These are phyloP conservation scores for Ophiocytium majus DNA, from an alignment of 352 stramenopile species.

Conservation along the genomic window DNA sequence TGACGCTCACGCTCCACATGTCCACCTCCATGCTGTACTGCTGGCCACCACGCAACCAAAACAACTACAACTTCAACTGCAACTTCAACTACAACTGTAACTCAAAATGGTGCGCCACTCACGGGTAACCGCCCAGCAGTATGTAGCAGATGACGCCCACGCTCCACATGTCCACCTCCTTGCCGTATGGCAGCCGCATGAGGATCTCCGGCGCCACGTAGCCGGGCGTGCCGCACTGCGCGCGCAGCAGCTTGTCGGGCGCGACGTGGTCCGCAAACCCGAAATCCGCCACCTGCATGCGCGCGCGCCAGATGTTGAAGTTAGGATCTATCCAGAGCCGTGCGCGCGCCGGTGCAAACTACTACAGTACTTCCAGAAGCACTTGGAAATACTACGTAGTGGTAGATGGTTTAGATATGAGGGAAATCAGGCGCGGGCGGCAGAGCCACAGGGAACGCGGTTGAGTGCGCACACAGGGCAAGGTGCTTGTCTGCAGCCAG, in stretches of 20 bases:
- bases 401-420: too few relatives aligned
- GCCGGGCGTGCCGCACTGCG: conserved; percentile 73
- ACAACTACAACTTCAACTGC: neutral
- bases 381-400: too few relatives aligned
- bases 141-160: conserved; percentile 89
- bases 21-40: conserved; percentile 79
- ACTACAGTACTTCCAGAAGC: too few relatives aligned
- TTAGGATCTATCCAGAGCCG: too few relatives aligned
- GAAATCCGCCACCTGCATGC: conserved; percentile 50
- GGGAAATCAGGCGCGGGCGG: too few relatives aligned
- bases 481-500: too few relatives aligned
- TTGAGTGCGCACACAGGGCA: too few relatives aligned
- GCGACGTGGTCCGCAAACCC: conserved; percentile 46
- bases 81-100: neutral
- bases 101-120: neutral
- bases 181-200: conserved; percentile 52
- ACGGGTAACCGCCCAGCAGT: conserved; percentile 82
- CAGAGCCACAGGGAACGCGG: too few relatives aligned
- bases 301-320: too few relatives aligned
- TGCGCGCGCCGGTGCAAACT: too few relatives aligned
- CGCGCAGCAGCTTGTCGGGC: conserved; percentile 26
- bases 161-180: conserved; percentile 80
- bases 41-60: too few relatives aligned
- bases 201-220: conserved; percentile 85
- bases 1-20: conserved; percentile 85